phyloP scores from a whole-genome alignment of 2,329 filamentous ascomycete genomes.

The Fusarium sp. region DNA sequence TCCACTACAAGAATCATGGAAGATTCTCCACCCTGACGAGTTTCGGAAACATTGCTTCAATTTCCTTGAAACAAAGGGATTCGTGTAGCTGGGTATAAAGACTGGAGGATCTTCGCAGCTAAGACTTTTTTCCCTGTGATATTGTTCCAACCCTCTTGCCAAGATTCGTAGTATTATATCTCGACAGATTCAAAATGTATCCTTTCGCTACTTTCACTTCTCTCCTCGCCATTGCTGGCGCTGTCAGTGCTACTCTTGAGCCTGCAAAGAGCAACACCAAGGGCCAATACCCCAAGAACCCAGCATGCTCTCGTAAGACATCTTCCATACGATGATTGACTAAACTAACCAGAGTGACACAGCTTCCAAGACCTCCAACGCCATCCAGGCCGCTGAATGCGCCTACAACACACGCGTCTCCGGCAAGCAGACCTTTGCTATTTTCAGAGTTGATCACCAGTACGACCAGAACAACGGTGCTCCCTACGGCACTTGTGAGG shows the following conservation, averaged over 20 bases:
- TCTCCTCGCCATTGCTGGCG: slow-evolving; percentile 35
- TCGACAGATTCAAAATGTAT: slow-evolving; percentile 29
- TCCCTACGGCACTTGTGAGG: slow-evolving; percentile 40
- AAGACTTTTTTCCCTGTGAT: not conserved
- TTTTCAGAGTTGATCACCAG: slow-evolving; percentile 42
- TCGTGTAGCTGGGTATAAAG: slow-evolving; percentile 14
- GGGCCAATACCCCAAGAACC: slow-evolving; percentile 40
- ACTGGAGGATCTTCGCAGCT: not conserved
- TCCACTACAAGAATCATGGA: slow-evolving; percentile 2
- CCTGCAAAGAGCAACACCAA: slow-evolving; percentile 41
- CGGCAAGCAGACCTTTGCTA: slow-evolving; percentile 41
- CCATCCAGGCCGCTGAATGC: slow-evolving; percentile 44
- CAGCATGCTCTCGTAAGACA: slow-evolving; percentile 35
- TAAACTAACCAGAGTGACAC: not conserved
- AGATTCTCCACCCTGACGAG: slow-evolving; percentile 10
- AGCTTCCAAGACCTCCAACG: slow-evolving; percentile 41
- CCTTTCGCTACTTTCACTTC: slow-evolving; percentile 37
- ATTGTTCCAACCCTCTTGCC: not conserved
- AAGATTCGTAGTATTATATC: not conserved
- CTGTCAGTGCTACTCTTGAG: slow-evolving; percentile 39
- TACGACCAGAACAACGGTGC: slow-evolving; percentile 42
- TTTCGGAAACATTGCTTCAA: slow-evolving; percentile 26
- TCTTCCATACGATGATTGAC: rapidly evolving
- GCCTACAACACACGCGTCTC: slow-evolving; percentile 44
- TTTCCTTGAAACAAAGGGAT: slow-evolving; percentile 28